Evolutionary conservation across 768 basidiomycete species (phyloP), one percentile per base, ranked within the genome.

Genomic region (Cystofilobasidium ferigula): DNA sequence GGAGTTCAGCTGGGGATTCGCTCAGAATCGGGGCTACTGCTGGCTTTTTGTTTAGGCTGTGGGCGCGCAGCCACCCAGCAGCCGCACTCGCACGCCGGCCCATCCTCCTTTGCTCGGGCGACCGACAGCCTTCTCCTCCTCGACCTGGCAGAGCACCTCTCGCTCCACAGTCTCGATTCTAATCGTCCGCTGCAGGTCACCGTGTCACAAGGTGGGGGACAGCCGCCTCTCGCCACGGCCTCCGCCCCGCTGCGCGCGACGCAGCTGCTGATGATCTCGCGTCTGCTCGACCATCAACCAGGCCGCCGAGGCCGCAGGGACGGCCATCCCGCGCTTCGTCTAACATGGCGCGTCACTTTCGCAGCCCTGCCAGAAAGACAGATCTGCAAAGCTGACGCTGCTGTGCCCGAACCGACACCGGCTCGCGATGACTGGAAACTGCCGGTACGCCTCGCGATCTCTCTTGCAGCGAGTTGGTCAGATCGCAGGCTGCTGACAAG

Each of bases 371-470:
- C 47, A 14, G 38, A 22, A 6, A 9, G 10, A 22, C 22, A n/a
- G 14, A 32, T 9, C 12, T 22, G 12, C 3, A 34, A 28, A 14
- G 16, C n/a, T 18, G 45, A 42, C 35, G 28, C 62, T 64, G 8
- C 71, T 88, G 87, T 73, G 88, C 88, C 75, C 88, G 85, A 71
- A 87, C 89, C 75, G 87, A 91, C 59, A 68, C 48, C 67, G 67
- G 72, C 84, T 97, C 30, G 91, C 93, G 57, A 93, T 98, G 73
- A 94, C 94, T 71, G 94, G 94, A 60, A 97, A 98, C 76, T 97
- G 94, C 79, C 88, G 89, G 88, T 88, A 18, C 20, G 30, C 24
- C 10, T 18, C 10, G 26, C 32, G 24, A 0, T 43, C 57, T 32
- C 26, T 30, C 38, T 28, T 24, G 13, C 69, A 89, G 93, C 71